Conservation (phyloP, 495 filamentous ascomycete species). For the Glonium stellatum region DNA sequence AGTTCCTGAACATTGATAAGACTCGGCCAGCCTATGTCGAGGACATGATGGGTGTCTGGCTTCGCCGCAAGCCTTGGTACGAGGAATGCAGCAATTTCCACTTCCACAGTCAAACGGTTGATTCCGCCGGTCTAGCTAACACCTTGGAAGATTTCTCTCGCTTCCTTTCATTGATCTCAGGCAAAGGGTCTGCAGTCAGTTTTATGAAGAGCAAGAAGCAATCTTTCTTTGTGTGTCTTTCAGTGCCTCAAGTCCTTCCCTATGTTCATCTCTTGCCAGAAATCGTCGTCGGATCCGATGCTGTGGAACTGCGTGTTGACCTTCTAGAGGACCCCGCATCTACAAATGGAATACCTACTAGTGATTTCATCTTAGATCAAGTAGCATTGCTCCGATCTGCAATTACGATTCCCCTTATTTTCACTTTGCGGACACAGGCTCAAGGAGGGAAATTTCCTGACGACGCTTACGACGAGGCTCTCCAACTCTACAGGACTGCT, state of each 20-base stretch:
- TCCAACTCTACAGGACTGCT: conserved; percentile 68
- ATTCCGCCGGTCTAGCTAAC: conserved; percentile 52
- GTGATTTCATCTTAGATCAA: conserved; percentile 74
- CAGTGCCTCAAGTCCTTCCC: conserved; percentile 63
- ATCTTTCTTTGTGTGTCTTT: conserved; percentile 90
- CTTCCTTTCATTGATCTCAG: conserved; percentile 69
- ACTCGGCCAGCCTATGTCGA: conserved; percentile 89
- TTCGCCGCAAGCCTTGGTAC: conserved; percentile 86
- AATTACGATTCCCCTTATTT: conserved; percentile 81
- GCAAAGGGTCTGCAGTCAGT: conserved; percentile 57
- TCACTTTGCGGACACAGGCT: conserved; percentile 76
- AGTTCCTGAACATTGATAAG: conserved; percentile 83
- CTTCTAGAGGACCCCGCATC: conserved; percentile 68
- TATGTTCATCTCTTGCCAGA: conserved; percentile 58
- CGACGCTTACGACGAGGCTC: conserved; percentile 57
- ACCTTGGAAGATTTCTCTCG: conserved; percentile 71
- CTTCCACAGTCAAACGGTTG: conserved; percentile 70
- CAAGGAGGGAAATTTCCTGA: conserved; percentile 91
- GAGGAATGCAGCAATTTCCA: conserved; percentile 91
- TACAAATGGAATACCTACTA: conserved; percentile 49
- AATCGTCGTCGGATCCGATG: conserved; percentile 79
- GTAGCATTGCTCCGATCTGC: conserved; percentile 69
- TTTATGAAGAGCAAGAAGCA: conserved; percentile 61
- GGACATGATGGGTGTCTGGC: conserved; percentile 87
- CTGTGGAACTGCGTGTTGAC: conserved; percentile 91